Percentiles rank a stretch among this genome's conserved stretches.
These are phyloP conservation scores for Linderniella brevidens DNA, from an alignment of 257 asterid species.

Conservation along the genomic window DNA sequence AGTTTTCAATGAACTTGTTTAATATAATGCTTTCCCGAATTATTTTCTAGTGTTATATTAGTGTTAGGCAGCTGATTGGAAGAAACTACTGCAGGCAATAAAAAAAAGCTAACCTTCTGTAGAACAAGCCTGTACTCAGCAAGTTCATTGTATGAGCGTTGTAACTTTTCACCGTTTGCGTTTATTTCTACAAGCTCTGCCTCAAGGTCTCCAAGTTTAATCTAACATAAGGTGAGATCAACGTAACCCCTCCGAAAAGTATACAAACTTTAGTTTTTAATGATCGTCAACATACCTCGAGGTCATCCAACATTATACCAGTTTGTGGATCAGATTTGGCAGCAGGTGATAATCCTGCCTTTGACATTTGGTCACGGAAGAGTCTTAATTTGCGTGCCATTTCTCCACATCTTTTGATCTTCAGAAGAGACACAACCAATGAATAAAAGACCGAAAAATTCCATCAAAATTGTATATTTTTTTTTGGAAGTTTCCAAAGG, in stretches of 20 bases:
- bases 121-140: slow-evolving; percentile 75
- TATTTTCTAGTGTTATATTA: no score
- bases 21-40: no score
- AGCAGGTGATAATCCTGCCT: slow-evolving; percentile 64
- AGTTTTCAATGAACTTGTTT: no score
- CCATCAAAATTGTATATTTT: no score
- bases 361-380: slow-evolving; percentile 78
- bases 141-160: slow-evolving; percentile 70
- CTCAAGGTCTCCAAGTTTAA: slow-evolving; percentile 56
- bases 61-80: no score
- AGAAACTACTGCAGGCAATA: not conserved
- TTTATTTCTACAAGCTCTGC: slow-evolving; percentile 74
- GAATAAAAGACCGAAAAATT: slow-evolving; percentile 3
- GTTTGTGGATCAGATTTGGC: slow-evolving; percentile 20
- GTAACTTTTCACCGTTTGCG: slow-evolving; percentile 63
- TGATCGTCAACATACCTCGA: slow-evolving; percentile 48
- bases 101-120: slow-evolving; percentile 24
- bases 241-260: slow-evolving; percentile 6
- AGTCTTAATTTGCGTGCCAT: slow-evolving; percentile 94
- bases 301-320: slow-evolving; percentile 52
- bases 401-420: slow-evolving; percentile 96
- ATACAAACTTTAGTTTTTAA: not conserved
- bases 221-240: slow-evolving; percentile 17
- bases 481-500: no score
- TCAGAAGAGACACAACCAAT: slow-evolving; percentile 10